phyloP scores from a whole-genome alignment of 306 rosid species.

The Malus fusca region DNA sequence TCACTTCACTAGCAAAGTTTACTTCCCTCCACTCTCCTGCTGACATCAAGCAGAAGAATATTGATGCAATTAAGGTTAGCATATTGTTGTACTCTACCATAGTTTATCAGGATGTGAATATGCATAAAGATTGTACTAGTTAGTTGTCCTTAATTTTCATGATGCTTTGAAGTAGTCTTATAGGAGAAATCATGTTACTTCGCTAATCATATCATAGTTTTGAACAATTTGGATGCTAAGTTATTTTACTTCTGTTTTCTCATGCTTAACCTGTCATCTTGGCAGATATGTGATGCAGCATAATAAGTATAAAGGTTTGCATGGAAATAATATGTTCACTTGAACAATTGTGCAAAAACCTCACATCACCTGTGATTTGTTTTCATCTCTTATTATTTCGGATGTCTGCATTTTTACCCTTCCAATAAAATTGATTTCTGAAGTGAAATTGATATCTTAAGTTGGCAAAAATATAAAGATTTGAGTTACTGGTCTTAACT shows the following conservation, averaged over 20 bases:
- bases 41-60: slow-evolving; percentile 89
- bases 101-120: neutral
- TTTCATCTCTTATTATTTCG: neutral
- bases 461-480: neutral
- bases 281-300: neutral
- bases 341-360: neutral
- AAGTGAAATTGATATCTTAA: neutral
- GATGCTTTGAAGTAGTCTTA: neutral
- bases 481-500: neutral
- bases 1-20: slow-evolving; percentile 95
- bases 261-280: neutral
- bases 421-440: neutral
- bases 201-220: neutral
- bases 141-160: neutral
- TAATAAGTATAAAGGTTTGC: neutral
- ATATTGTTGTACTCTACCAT: slow-evolving; percentile 11
- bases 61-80: slow-evolving; percentile 94
- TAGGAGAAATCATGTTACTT: neutral
- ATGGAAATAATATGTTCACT: neutral
- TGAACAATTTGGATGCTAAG: neutral
- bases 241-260: neutral
- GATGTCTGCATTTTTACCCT: neutral
- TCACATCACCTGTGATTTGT: neutral
- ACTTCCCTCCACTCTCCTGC: slow-evolving; percentile 96
- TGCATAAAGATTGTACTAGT: neutral